Evolutionary conservation across 306 rosid species (phyloP), one percentile per base, ranked within the genome.

Genomic region (Vigna angularis): DNA sequence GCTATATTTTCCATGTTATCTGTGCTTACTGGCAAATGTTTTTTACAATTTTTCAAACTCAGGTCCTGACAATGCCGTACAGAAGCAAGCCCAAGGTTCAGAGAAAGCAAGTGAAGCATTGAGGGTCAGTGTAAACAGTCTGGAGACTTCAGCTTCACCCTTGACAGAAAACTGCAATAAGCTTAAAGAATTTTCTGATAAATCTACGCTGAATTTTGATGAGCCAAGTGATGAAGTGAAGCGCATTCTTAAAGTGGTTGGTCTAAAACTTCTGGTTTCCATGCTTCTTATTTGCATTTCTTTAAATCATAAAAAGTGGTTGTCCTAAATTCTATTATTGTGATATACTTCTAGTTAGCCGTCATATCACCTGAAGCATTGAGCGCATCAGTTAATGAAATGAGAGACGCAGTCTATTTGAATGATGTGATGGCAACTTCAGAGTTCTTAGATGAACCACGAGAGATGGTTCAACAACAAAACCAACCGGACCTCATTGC

Each of bases 271-370:
- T 42, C 13, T 47, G 14, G 2, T 57, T 45, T 68, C 26, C 38
- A 6, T 67, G 12, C 50, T 17, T 51, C 80, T 38, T 76, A 50
- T 53, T 26, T 77, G 3, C 69, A 32, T 45, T 69, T 28, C 45
- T 16, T 32, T 56, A 40, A 56, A 51, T 34, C 58, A 34, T 68
- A 57, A 7, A 26, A 77, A 55, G 40, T 40, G 20, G 12, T 47
- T 62, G 50, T 4, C 63, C 49, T 18, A 70, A 66, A 51, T 78
- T 58, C 16, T 55, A 5, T 44, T 13, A 58, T 26, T 69, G 30
- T 77, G 67, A 55, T 69, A 24, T 66, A 6, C 34, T 81, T 84
- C 42, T 84, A 87, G 90, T 16, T 78, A 38, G 45, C 51, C 45
- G 56, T 22, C 13, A 53, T 78, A 28, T 78, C 88, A 48, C 28